Conservation (phyloP, 495 filamentous ascomycete genomes). For the Saxispiralis lemnorum region DNA sequence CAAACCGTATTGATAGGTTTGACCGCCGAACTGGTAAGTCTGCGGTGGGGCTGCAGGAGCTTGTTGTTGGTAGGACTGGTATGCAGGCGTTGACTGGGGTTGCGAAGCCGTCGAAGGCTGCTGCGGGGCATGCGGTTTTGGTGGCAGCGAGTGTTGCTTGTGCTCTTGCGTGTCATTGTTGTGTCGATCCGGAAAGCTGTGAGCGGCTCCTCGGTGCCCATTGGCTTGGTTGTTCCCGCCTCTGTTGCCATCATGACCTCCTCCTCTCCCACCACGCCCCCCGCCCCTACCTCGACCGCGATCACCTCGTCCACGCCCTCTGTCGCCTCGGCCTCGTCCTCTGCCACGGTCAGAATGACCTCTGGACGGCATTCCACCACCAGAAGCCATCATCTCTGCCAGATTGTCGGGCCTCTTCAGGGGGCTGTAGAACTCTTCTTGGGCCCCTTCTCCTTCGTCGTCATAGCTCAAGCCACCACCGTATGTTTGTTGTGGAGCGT, state of each 20-base stretch:
- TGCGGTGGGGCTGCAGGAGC: background rate
- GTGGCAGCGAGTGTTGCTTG: background rate
- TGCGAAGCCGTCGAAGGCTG: background rate
- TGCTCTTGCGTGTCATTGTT: conserved; percentile 1
- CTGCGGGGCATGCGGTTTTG: background rate
- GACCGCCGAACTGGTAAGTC: conserved; percentile 13
- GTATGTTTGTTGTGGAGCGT: conserved; percentile 10
- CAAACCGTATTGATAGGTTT: conserved; percentile 13
- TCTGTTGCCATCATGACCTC: conserved; percentile 14
- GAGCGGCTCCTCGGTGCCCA: conserved; percentile 8
- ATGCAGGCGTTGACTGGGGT: background rate
- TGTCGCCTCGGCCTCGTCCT: conserved; percentile 19
- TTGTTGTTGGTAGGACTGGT: conserved; percentile 2
- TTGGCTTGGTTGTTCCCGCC: background rate
- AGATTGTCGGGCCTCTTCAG: conserved; percentile 22
- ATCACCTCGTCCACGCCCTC: conserved; percentile 12
- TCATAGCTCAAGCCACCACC: conserved; percentile 13
- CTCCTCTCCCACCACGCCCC: conserved; percentile 30
- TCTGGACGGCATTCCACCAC: background rate
- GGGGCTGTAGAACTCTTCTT: conserved; percentile 14
- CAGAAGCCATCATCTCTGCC: conserved; percentile 25
- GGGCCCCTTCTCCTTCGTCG: conserved; percentile 2
- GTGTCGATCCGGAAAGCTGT: conserved; percentile 15
- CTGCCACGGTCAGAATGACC: conserved; percentile 14
- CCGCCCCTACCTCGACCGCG: conserved; percentile 33